These are phyloP conservation scores for Cystobasidiaceae sp. DNA, from an alignment of 1,284 basidiomycete species.

Conservation along the genomic window DNA sequence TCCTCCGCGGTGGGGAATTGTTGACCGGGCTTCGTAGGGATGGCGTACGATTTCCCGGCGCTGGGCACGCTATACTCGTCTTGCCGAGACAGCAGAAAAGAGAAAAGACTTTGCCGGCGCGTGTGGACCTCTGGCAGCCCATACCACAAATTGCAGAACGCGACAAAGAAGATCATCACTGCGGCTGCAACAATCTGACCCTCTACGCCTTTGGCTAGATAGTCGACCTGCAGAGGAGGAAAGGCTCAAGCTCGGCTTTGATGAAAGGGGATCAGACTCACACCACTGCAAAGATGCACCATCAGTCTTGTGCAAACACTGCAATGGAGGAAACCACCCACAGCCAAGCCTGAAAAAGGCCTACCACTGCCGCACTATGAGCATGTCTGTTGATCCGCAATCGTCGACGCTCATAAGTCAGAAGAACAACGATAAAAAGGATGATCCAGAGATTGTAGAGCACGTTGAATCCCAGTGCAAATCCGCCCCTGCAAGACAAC, in stretches of 20 bases:
- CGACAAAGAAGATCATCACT: conserved; percentile 6
- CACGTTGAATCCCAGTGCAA: conserved; percentile 15
- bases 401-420: conserved; percentile 19
- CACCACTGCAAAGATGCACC: neutral
- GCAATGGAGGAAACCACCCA: neutral
- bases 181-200: conserved; percentile 4
- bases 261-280: neutral
- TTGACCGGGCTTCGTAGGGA: neutral
- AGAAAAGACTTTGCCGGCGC: conserved; percentile 2
- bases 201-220: conserved; percentile 22
- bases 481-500: conserved; percentile 3
- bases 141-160: conserved; percentile 21
- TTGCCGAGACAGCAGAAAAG: conserved; percentile 10
- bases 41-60: conserved; percentile 5
- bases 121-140: conserved; percentile 8
- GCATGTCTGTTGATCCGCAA: conserved; percentile 16
- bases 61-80: neutral
- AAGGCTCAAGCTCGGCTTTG: neutral
- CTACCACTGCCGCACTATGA: conserved; percentile 15
- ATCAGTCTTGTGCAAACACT: neutral
- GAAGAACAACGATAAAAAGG: conserved; percentile 11
- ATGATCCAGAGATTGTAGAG: conserved; percentile 25
- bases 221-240: conserved; percentile 5
- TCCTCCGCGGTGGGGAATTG: neutral
- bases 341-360: conserved; percentile 23